Base-by-base conservation (phyloP, 495 filamentous ascomycete species). In the Hyaloscypha finlandica region DNA sequence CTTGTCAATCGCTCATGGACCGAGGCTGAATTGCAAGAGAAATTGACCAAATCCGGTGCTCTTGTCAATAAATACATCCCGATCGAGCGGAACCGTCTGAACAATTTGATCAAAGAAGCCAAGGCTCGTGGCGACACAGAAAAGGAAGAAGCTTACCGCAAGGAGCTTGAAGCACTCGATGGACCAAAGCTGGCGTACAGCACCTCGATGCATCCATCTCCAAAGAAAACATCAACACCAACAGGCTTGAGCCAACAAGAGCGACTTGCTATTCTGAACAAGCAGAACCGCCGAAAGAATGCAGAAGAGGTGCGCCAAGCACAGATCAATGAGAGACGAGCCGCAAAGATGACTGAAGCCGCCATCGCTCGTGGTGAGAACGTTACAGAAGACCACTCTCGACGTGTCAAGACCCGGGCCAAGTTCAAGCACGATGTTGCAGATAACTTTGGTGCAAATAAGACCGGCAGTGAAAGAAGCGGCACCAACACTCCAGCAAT, bases 221-320 rank as follows among this genome's bases (percentile, higher is more conserved):
- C 73, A 75, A 81, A 73, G 75, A 82, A 70, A 35, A 56, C 22
- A 45, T 74, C 63, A 66, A 77, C 71, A 69, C 82, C 52, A 78
- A 80, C 54, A 70, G 31, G 80, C 74, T 20, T 68, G 0, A 83
- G 79, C 8, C 85, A 91, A 74, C 89, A 92, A 76, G 90, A 96
- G 66, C 88, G 89, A 42, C 82, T 97, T 9, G 88, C 89, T 16
- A 81, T 86, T 51, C 74, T 94, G 73, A 97, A 97, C 77, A 77
- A 83, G 3, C 85, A 87, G 70, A 95, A 95, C 79, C 90, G 93
- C 56, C 86, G 86, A 61, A 84, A 86, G 68, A 96, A 96, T 72
- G 82, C 85, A 19, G 90, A 96, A 69, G 86, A 89, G 25, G 88
- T 96, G 8, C 92, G 94, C 59, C 89, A 90, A 76, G 93, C 94